Conservation (phyloP, 2,329 filamentous ascomycete species). For the Atkinsonella texensis region DNA sequence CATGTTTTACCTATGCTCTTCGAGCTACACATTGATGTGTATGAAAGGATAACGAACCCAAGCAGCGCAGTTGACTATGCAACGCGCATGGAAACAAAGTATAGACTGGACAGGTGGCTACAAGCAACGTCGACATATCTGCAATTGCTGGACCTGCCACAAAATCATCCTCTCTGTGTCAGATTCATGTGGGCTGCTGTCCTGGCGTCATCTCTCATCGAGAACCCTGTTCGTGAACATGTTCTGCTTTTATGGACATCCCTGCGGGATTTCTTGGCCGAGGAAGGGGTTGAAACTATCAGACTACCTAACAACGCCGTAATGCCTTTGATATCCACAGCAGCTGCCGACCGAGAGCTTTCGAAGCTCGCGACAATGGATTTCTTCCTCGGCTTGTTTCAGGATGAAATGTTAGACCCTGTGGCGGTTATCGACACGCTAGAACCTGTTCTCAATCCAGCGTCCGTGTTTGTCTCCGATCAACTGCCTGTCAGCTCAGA, state of each 20-base stretch:
- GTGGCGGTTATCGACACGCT: conserved; percentile 79
- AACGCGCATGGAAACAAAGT: conserved; percentile 36
- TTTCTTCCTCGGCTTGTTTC: conserved; percentile 86
- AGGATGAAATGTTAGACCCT: conserved; percentile 68
- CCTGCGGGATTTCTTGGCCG: conserved; percentile 37
- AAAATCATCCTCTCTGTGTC: conserved; percentile 29
- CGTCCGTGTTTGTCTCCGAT: conserved; percentile 34
- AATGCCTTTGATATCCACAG: conserved; percentile 75
- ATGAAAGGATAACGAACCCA: conserved; percentile 45
- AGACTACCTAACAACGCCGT: conserved; percentile 72
- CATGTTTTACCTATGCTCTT: conserved; percentile 45
- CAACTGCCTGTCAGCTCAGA: conserved; percentile 6
- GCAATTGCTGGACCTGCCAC: conserved; percentile 21
- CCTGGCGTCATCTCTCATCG: conserved; percentile 37
- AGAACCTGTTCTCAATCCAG: conserved; percentile 78
- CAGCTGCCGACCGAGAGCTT: conserved; percentile 81
- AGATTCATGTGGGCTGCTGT: conserved; percentile 48
- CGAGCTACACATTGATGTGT: conserved; percentile 50
- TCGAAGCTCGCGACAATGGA: conserved; percentile 91
- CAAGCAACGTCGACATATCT: conserved; percentile 34
- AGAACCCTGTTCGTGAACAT: conserved; percentile 43
- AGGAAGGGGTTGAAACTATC: conserved; percentile 32
- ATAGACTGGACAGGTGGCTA: conserved; percentile 40
- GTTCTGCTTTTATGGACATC: conserved; percentile 47
- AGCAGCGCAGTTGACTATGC: conserved; percentile 39